Evolutionary conservation across 306 rosid species (phyloP).

Genomic region (Ammopiptanthus mongolicus): DNA sequence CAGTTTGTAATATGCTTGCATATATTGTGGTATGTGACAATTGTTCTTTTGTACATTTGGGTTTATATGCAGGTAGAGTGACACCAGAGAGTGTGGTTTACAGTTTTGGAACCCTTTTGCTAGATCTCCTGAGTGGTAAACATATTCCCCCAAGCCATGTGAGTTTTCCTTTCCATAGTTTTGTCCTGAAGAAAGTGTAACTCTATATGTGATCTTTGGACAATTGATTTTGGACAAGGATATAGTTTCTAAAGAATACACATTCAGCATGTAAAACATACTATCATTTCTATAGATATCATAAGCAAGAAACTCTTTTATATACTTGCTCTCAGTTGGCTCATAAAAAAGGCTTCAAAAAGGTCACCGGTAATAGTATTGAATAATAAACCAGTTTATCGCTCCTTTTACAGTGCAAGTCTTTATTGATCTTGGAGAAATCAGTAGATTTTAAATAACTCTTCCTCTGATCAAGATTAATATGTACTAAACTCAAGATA

Average conservation of each 20-base stretch:
- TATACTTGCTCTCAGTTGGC: neutral
- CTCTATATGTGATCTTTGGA: neutral
- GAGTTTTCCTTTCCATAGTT: constrained; percentile 28
- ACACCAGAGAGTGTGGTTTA: constrained; percentile 84
- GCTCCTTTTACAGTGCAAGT: neutral
- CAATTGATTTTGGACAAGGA: neutral
- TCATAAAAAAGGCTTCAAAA: neutral
- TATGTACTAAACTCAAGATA: no score
- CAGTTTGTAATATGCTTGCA: neutral
- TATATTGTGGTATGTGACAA: neutral
- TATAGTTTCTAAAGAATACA: neutral
- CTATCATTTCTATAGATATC: neutral
- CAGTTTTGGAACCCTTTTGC: constrained; percentile 84
- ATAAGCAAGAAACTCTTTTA: neutral
- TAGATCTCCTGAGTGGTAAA: constrained; percentile 96
- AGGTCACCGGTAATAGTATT: neutral
- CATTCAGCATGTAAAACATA: neutral
- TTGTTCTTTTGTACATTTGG: neutral
- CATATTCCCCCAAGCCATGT: constrained; percentile 95
- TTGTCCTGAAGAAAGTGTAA: neutral
- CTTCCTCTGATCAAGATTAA: no score
- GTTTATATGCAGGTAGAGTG: constrained; percentile 68
- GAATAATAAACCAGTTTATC: neutral
- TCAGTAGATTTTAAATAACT: neutral
- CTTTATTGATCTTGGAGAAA: neutral